A percentile compares a stretch with the other conserved stretches of the same genome.
Conservation (phyloP, 768 basidiomycete species). For the Porphyrellus cyaneotinctus region DNA sequence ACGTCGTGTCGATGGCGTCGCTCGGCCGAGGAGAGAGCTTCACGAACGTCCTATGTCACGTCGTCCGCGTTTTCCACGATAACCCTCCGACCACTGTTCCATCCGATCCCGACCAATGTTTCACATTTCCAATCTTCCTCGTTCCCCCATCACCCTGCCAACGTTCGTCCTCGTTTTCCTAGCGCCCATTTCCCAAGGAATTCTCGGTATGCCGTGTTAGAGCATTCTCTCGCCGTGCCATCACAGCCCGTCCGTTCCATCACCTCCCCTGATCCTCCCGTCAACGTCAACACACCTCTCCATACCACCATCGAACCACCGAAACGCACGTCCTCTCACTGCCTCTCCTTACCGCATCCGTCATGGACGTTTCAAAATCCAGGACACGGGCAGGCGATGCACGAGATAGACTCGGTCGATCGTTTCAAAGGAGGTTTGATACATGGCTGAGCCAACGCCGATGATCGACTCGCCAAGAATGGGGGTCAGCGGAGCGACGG, state of each 20-base stretch:
- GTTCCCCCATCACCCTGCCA: background rate
- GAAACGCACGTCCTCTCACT: background rate
- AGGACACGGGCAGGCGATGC: background rate
- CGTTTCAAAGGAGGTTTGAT: background rate
- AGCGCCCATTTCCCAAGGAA: background rate
- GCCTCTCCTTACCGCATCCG: background rate
- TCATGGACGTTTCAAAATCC: background rate
- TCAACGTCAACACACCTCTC: background rate
- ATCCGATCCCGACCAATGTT: background rate
- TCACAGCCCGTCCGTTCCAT: background rate
- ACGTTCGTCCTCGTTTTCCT: background rate
- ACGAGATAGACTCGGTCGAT: background rate
- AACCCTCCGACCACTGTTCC: background rate
- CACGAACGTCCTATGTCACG: background rate
- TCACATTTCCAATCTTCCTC: background rate
- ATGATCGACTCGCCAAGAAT: constrained; percentile 7
- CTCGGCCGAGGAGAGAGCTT: background rate
- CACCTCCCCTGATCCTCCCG: constrained; percentile 1
- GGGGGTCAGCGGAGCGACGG: constrained; percentile 12
- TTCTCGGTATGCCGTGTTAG: constrained; percentile 10
- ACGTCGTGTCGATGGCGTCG: background rate
- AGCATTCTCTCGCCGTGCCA: constrained; percentile 4
- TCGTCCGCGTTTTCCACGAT: background rate
- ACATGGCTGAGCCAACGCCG: background rate
- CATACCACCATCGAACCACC: background rate